Conservation (phyloP, 306 rosid species). For the Styphnolobium japonicum region DNA sequence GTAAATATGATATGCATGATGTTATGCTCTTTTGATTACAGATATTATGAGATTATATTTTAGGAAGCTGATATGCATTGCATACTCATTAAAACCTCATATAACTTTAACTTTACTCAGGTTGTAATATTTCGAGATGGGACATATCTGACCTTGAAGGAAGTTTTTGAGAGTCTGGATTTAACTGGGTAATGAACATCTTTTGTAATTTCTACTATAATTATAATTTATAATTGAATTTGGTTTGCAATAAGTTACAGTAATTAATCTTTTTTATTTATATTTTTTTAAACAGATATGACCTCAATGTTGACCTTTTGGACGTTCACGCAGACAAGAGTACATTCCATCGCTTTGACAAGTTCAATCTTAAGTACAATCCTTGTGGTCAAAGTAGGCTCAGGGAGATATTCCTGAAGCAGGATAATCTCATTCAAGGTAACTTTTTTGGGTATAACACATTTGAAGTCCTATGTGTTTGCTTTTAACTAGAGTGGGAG, state of each 20-base stretch:
- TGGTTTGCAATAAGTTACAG: neutral
- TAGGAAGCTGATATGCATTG: neutral
- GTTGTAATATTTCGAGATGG: constrained; percentile 88
- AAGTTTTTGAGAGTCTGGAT: constrained; percentile 82
- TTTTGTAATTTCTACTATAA: neutral
- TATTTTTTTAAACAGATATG: constrained; percentile 51
- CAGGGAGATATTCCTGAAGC: constrained; percentile 76
- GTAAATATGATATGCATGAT: neutral
- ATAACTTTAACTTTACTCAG: constrained; percentile 30
- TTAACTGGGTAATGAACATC: constrained; percentile 51
- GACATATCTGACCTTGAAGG: constrained; percentile 75
- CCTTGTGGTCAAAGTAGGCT: constrained; percentile 90
- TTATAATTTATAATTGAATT: neutral
- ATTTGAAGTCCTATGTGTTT: neutral
- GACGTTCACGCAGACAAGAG: constrained; percentile 91
- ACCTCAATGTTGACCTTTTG: constrained; percentile 78
- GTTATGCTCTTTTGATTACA: neutral
- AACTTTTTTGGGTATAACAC: constrained; percentile 11
- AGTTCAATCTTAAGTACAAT: constrained; percentile 79
- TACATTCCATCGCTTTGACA: constrained; percentile 80
- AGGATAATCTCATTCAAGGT: constrained; percentile 83
- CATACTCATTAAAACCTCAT: neutral
- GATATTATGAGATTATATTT: neutral
- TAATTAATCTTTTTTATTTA: neutral
- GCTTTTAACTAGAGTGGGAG: neutral